Evolutionary conservation across 192 early-diverging fungal genomes (phyloP).

Genomic region (Tieghemiomyces parasiticus): DNA sequence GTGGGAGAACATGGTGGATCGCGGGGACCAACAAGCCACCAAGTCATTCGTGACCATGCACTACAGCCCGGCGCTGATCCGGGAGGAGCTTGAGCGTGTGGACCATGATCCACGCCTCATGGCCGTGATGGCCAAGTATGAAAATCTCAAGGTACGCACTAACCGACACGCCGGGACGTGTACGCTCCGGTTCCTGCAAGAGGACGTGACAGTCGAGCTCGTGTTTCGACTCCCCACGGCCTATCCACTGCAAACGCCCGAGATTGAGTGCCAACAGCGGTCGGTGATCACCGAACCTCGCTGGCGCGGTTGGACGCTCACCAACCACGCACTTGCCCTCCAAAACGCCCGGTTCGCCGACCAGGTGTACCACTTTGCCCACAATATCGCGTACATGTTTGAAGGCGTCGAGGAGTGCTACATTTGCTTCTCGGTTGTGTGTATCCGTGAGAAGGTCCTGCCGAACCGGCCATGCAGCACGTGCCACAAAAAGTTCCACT

Average conservation of each 20-base stretch:
- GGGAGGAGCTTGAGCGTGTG: not conserved
- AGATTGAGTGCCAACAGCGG: slow-evolving; percentile 22
- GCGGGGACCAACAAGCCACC: not conserved
- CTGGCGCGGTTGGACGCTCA: slow-evolving; percentile 33
- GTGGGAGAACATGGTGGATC: not conserved
- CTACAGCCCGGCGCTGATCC: not conserved
- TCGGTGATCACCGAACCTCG: slow-evolving; percentile 31
- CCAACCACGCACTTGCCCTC: slow-evolving; percentile 30
- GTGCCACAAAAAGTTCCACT: slow-evolving; percentile 92
- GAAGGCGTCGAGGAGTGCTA: slow-evolving; percentile 95
- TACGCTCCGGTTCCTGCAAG: slow-evolving; percentile 22
- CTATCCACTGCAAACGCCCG: slow-evolving; percentile 25
- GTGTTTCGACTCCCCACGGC: slow-evolving; percentile 21
- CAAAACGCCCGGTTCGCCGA: slow-evolving; percentile 73
- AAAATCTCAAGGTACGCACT: not conserved
- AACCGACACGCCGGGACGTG: not conserved
- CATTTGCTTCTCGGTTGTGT: slow-evolving; percentile 95
- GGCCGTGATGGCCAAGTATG: not conserved
- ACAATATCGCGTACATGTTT: slow-evolving; percentile 85
- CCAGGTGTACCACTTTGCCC: slow-evolving; percentile 58
- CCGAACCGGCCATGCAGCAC: slow-evolving; percentile 83
- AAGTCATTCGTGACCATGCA: not conserved
- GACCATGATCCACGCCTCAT: not conserved
- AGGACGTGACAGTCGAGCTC: slow-evolving; percentile 31
- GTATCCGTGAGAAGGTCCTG: slow-evolving; percentile 66